Conservation (phyloP, 2,329 filamentous ascomycete genomes). For the Septoria linicola region DNA sequence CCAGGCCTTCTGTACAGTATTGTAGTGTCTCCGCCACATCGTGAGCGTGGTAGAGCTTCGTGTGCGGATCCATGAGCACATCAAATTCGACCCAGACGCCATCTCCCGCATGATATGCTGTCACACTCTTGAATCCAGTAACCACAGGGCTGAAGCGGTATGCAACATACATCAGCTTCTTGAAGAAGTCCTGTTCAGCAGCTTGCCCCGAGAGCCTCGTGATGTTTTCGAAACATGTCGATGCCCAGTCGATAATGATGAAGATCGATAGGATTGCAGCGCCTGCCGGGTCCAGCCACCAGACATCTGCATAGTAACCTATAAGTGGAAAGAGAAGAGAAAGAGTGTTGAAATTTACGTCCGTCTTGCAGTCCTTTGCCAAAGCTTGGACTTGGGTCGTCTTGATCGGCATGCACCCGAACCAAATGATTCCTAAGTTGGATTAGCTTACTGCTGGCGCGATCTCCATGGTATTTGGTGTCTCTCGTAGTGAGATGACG, state of each 20-base stretch:
- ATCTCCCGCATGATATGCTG: constrained; percentile 62
- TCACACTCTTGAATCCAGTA: constrained; percentile 40
- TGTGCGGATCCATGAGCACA: constrained; percentile 56
- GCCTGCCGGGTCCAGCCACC: constrained; percentile 67
- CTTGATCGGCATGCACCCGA: constrained; percentile 60
- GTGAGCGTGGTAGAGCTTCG: constrained; percentile 54
- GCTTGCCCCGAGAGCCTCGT: constrained; percentile 59
- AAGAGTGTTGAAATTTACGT: constrained; percentile 64
- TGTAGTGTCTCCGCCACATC: constrained; percentile 64
- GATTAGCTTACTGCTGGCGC: background rate
- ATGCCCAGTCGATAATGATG: constrained; percentile 67
- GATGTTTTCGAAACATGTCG: constrained; percentile 60
- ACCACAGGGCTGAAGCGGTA: constrained; percentile 45
- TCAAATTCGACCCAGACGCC: constrained; percentile 64
- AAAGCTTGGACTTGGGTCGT: constrained; percentile 65
- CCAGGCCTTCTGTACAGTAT: constrained; percentile 58
- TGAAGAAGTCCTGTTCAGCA: constrained; percentile 51
- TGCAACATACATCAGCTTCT: constrained; percentile 61
- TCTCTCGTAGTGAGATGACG: background rate
- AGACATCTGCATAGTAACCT: constrained; percentile 58
- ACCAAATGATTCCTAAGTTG: constrained; percentile 51
- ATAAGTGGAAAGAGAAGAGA: constrained; percentile 63
- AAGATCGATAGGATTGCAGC: constrained; percentile 63
- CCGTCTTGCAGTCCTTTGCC: constrained; percentile 63
- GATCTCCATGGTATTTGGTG: no score